These are phyloP conservation scores for Acacia concinna DNA, from an alignment of 331 rosid genomes.

Conservation along the genomic window DNA sequence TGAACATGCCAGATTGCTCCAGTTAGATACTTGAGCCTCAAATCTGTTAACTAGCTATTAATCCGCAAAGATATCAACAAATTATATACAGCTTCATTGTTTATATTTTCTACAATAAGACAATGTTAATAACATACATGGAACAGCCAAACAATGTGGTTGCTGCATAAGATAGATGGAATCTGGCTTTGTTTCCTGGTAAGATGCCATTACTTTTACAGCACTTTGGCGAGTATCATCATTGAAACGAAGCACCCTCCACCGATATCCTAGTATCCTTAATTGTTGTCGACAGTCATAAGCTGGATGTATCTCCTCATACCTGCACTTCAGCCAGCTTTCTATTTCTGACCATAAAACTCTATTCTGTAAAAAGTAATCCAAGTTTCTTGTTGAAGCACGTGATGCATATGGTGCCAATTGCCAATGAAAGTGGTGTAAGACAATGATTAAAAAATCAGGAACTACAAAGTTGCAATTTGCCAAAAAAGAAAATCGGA, in stretches of 20 bases:
- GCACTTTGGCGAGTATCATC: constrained; percentile 86
- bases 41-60: background rate
- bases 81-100: background rate
- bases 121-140: constrained; percentile 50
- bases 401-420: background rate
- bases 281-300: constrained; percentile 41
- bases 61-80: background rate
- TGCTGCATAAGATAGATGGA: constrained; percentile 75
- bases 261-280: constrained; percentile 77
- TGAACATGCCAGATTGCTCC: background rate
- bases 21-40: background rate
- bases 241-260: constrained; percentile 89
- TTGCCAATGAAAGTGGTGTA: background rate
- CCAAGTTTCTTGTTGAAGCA: background rate
- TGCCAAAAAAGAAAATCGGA: background rate
- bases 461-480: background rate
- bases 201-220: constrained; percentile 67
- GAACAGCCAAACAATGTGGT: constrained; percentile 90
- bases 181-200: constrained; percentile 50
- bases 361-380: constrained; percentile 42
- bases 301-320: constrained; percentile 49
- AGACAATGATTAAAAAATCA: background rate
- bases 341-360: constrained; percentile 61
- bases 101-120: background rate
- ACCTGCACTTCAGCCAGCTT: constrained; percentile 70